These are phyloP conservation scores for Camptophora hylomeconis DNA, from an alignment of 2,329 filamentous ascomycete genomes.

Conservation along the genomic window DNA sequence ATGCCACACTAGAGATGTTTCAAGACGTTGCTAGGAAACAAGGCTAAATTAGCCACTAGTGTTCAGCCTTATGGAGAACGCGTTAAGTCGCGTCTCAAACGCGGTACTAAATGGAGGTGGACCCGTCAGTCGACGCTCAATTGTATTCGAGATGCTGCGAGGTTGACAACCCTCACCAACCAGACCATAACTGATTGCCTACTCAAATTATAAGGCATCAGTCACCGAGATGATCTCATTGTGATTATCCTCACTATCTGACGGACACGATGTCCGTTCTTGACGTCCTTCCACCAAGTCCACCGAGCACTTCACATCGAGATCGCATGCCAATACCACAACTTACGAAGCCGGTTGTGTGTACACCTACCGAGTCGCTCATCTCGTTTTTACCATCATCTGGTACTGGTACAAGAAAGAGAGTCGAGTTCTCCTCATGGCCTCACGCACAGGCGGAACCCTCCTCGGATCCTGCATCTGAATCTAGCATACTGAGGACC, in stretches of 20 bases:
- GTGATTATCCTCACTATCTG: too few species aligned
- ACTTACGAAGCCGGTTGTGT: conserved; percentile 1
- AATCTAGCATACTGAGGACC: conserved; percentile 19
- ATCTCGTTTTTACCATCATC: conserved; percentile 10
- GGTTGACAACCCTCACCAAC: too few species aligned
- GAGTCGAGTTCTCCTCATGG: conserved; percentile 50
- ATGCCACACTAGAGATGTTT: too few species aligned
- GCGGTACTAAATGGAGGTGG: too few species aligned
- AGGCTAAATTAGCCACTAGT: too few species aligned
- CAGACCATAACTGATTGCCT: too few species aligned
- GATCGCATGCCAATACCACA: conserved; percentile 4
- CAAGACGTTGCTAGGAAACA: too few species aligned
- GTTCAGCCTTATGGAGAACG: too few species aligned
- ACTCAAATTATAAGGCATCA: not conserved
- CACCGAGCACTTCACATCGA: conserved; percentile 15
- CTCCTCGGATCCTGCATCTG: conserved; percentile 11
- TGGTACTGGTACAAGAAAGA: conserved; percentile 28
- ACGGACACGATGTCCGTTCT: conserved; percentile 12
- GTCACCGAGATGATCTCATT: not conserved
- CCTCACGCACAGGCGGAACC: conserved; percentile 30
- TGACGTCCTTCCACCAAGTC: conserved; percentile 17
- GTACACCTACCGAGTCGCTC: conserved; percentile 9
- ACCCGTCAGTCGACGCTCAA: too few species aligned
- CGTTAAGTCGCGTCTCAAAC: too few species aligned
- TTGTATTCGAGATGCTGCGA: too few species aligned